Base-by-base conservation (phyloP, 331 rosid genomes). In the Pyrus hybrid region DNA sequence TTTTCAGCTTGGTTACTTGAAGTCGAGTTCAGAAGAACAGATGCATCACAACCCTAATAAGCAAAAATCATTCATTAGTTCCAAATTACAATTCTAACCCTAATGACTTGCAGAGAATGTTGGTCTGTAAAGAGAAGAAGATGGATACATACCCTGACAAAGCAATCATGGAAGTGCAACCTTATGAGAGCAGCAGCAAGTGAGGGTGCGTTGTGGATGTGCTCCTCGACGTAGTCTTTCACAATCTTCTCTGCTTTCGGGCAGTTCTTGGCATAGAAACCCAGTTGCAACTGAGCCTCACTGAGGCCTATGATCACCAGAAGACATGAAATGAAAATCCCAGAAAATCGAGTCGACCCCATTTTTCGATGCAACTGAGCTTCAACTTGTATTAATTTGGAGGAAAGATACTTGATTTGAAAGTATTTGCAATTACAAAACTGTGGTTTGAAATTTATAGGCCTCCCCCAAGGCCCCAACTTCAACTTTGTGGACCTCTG, bases 81-180 rank as follows among this genome's bases (percentile, higher is more conserved):
- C 14, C 14, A 13, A 54, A 41, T 9, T 41, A 41, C 45, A 41
- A 41, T 41, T 9, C 45, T 41, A 3, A 41, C 45, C 13, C 45
- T 41, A 41, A 41, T 41, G 13, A 1, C 13, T 41, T 3, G 45
- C 6, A 13, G 8, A 49, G 63, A 58, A 22, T 58, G 14, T 4
- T 57, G 28, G 21, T 14, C 3, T 35, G 14, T 3, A 16, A 49
- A 28, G 7, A 30, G 16, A 43, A 47, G 63, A 41, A 60, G 60
- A 30, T 30, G 16, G 63, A 79, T 26, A 18, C 77, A 47, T 56
- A 94, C 99, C 88, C 84, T 77, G 80, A 94, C 86, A 70, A 94
- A 86, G 84, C 99, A 94, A 64, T 94, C 99, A 68, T 94, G 99
- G 84, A 94, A 94, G 60, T 94, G 93, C 81, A 94, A 30, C 68